Evolutionary conservation across 108 stramenopile genomes (phyloP).

Genomic region (Nitzschia sp.): DNA sequence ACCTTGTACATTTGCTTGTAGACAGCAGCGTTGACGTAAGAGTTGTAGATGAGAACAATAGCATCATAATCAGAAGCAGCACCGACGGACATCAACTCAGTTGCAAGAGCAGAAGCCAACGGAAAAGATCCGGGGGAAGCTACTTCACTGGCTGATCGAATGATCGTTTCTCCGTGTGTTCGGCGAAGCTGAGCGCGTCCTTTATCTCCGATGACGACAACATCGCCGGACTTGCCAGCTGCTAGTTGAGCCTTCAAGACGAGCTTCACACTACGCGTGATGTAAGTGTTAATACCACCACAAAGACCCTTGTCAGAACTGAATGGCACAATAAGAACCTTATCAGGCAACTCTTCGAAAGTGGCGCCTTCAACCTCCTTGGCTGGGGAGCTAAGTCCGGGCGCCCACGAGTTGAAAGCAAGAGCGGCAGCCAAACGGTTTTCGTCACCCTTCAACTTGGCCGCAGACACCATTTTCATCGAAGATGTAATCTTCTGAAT

Average conservation of each 20-base stretch:
- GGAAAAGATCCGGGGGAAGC: slow-evolving; percentile 77
- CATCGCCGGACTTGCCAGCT: slow-evolving; percentile 83
- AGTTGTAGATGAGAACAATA: slow-evolving; percentile 82
- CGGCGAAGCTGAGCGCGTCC: slow-evolving; percentile 92
- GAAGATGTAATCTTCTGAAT: slow-evolving; percentile 99
- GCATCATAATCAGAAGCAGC: slow-evolving; percentile 81
- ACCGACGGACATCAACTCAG: slow-evolving; percentile 79
- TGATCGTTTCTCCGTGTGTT: slow-evolving; percentile 57
- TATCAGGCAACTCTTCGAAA: slow-evolving; percentile 87
- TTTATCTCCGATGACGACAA: slow-evolving; percentile 98
- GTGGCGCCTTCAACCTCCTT: slow-evolving; percentile 62
- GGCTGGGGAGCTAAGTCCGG: slow-evolving; percentile 56
- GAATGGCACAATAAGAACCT: slow-evolving; percentile 88
- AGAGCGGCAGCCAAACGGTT: slow-evolving; percentile 58
- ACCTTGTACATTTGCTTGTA: slow-evolving; percentile 90
- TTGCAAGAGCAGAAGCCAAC: slow-evolving; percentile 77
- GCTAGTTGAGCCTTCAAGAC: slow-evolving; percentile 54
- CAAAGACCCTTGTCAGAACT: slow-evolving; percentile 98
- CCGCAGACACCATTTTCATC: slow-evolving; percentile 99
- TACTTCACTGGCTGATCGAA: slow-evolving; percentile 74
- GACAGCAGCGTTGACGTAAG: slow-evolving; percentile 78
- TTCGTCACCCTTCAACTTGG: slow-evolving; percentile 99
- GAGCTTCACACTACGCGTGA: slow-evolving; percentile 78
- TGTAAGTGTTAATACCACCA: slow-evolving; percentile 97
- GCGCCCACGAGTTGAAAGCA: slow-evolving; percentile 84